phyloP scores from a whole-genome alignment of 2,329 filamentous ascomycete species.

The Aureobasidium lini region DNA sequence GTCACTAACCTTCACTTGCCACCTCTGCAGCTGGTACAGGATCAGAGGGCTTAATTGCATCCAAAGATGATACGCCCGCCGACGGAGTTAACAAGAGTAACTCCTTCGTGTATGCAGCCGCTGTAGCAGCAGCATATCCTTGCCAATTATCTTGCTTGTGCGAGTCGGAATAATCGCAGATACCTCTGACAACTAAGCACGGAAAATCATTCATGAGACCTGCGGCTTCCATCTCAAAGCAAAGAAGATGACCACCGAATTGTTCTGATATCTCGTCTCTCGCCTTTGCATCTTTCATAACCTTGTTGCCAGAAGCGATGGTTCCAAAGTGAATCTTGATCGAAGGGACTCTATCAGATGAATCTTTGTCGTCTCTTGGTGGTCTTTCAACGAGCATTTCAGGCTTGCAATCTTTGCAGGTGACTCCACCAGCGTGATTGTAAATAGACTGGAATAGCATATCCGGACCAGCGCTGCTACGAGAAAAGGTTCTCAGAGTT shows the following conservation, averaged over 20 bases:
- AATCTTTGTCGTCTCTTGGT: background rate
- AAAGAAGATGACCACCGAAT: constrained; percentile 12
- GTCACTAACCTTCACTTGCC: no score
- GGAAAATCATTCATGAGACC: constrained; percentile 16
- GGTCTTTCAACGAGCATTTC: background rate
- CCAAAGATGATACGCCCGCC: background rate
- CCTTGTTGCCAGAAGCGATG: constrained; percentile 17
- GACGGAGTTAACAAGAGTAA: background rate
- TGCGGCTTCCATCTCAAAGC: constrained; percentile 21
- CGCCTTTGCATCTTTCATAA: constrained; percentile 25
- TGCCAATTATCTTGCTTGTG: constrained; percentile 22
- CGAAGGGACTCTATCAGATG: background rate
- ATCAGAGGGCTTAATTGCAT: no score
- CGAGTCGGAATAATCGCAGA: constrained; percentile 21
- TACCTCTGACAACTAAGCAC: constrained; percentile 21
- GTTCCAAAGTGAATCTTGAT: constrained; percentile 16
- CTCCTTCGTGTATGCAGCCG: constrained; percentile 18
- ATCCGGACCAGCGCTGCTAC: background rate
- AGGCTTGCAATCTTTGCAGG: background rate
- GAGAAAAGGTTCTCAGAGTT: rapidly evolving
- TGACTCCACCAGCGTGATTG: background rate
- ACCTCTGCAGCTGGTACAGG: no score
- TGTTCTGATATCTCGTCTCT: constrained; percentile 21
- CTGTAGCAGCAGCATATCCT: constrained; percentile 19
- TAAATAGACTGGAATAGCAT: background rate